A percentile compares a stretch with the other conserved stretches of the same genome.
These are phyloP conservation scores for Calocybe indica DNA, from an alignment of 768 basidiomycete genomes.

Conservation along the genomic window DNA sequence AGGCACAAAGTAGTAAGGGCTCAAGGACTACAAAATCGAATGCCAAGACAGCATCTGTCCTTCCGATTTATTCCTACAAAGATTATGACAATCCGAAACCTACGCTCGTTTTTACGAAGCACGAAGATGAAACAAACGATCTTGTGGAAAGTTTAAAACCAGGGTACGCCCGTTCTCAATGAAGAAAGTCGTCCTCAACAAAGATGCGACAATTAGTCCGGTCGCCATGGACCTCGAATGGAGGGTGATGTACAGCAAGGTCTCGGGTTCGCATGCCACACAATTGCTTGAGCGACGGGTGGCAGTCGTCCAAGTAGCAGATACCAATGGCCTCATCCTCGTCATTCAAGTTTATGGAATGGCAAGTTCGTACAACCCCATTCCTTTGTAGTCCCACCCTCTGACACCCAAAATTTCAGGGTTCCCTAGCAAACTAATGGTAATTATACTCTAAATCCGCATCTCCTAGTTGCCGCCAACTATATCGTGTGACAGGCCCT, in stretches of 20 bases:
- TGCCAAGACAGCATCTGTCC: background rate
- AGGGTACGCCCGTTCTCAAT: constrained; percentile 11
- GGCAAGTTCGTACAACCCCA: constrained; percentile 16
- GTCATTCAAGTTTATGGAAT: constrained; percentile 24
- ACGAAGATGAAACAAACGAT: constrained; percentile 25
- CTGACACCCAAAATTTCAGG: constrained; percentile 10
- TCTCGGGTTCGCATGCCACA: background rate
- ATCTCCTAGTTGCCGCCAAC: background rate
- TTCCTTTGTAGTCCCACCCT: background rate
- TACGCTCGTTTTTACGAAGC: constrained; percentile 19
- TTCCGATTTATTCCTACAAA: constrained; percentile 23
- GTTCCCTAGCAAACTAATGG: constrained; percentile 24
- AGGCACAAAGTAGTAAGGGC: too few species aligned
- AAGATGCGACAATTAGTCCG: constrained; percentile 10
- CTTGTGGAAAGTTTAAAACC: constrained; percentile 17
- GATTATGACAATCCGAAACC: constrained; percentile 18
- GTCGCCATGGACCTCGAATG: constrained; percentile 29
- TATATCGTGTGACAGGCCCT: constrained; percentile 14
- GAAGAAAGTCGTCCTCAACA: too few species aligned
- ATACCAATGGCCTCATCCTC: constrained; percentile 22
- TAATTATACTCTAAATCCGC: background rate
- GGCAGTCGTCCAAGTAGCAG: constrained; percentile 27
- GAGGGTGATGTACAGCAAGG: constrained; percentile 16
- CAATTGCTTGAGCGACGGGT: constrained; percentile 12
- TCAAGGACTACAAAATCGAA: background rate